Base-by-base conservation (phyloP, 805 yeast species). In the Nakazawaea ernobii region DNA sequence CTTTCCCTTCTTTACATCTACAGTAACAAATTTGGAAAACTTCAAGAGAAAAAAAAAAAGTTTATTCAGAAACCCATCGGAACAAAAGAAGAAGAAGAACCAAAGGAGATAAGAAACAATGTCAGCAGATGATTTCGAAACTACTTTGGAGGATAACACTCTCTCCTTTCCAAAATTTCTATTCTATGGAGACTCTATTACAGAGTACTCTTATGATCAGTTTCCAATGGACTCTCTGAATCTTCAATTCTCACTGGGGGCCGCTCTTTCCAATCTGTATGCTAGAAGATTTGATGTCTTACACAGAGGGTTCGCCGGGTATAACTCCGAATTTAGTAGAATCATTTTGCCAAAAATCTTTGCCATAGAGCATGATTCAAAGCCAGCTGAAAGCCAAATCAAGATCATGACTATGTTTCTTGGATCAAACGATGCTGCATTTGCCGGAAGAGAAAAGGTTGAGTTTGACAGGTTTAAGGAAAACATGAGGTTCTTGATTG, bases 281-380 rank as follows among this genome's bases (percentile, higher is more conserved):
- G 63, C 71, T 1, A 71, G 96, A 39, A 77, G 72, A 57, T 55
- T 87, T 40, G 92, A 87, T 53, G 68, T 91, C 2, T 57, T 89
- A 1, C 81, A 77, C 36, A 69, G 96, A 49, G 97, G 97, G 0
- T 87, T 68, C 57, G 59, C 80, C 1, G 97, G 97, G 0, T 90
- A 86, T 66, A 86, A 75, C 54, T 66, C 90, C 0, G 75, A 79
- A 32, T 82, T 82, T 65, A 89, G 78, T 0, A 57, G 69, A 8
- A 63, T 69, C 41, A 54, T 86, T 4, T 55, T 77, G 4, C 77
- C 77, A n/a, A 63, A 69, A 37, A 65, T 84, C 10, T 62, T 88
- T 32, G 67, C 72, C 20, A 56, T 62, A 4, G 86, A 81, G 51
- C 63, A 75, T 41, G 68, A 66, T 46, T 35, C 49, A 9, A 53